Percentiles rank a stretch among this genome's conserved stretches.
These are phyloP conservation scores for Aspergillus diversus DNA, from an alignment of 495 filamentous ascomycete genomes.

Conservation along the genomic window DNA sequence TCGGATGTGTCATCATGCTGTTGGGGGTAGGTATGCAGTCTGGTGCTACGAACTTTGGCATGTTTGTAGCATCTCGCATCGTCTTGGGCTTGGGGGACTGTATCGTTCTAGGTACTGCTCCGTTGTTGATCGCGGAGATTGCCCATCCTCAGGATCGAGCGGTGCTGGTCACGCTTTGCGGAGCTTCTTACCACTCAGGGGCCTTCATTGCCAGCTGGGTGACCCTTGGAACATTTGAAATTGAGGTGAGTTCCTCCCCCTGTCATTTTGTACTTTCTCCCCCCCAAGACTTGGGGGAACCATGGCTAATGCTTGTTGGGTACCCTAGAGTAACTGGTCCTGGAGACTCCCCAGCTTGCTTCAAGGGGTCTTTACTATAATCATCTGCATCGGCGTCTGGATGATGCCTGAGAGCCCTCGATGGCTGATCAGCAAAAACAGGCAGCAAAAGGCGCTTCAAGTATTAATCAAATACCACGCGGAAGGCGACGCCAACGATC, in stretches of 20 bases:
- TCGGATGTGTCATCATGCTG: slow-evolving; percentile 31
- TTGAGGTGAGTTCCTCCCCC: background rate
- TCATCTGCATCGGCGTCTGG: background rate
- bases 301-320: background rate
- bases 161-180: slow-evolving; percentile 1
- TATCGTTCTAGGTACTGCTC: slow-evolving; percentile 9
- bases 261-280: background rate
- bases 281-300: too few relatives aligned
- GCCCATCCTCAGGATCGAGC: slow-evolving; percentile 15
- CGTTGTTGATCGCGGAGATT: slow-evolving; percentile 14
- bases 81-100: slow-evolving; percentile 7
- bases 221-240: slow-evolving; percentile 3
- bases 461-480: slow-evolving; percentile 45
- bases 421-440: slow-evolving; percentile 47
- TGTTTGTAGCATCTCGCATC: slow-evolving; percentile 7
- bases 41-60: slow-evolving; percentile 7
- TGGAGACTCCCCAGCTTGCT: slow-evolving; percentile 13
- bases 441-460: slow-evolving; percentile 41
- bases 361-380: background rate
- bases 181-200: slow-evolving; percentile 2
- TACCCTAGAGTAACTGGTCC: slow-evolving; percentile 7
- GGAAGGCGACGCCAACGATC: slow-evolving; percentile 31
- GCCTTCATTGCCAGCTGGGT: slow-evolving; percentile 13
- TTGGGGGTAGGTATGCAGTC: slow-evolving; percentile 22
- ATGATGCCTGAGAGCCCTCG: slow-evolving; percentile 14